phyloP scores from a whole-genome alignment of 1,139 yeast genomes.

The Arxiozyma slooffiae region DNA sequence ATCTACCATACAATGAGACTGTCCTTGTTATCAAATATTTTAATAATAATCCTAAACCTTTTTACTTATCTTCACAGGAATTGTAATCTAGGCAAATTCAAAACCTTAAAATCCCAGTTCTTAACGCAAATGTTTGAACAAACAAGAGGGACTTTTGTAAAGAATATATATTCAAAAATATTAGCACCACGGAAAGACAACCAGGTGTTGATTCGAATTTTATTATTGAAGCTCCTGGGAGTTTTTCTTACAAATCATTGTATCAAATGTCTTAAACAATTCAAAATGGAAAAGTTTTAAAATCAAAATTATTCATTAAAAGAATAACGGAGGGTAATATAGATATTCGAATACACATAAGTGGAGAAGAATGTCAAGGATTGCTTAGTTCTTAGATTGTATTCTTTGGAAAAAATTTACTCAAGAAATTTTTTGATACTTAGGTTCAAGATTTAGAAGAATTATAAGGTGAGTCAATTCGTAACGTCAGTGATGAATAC shows the following conservation, averaged over 20 bases:
- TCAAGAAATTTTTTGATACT: conserved; percentile 51
- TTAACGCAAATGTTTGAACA: conserved; percentile 60
- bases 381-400: conserved; percentile 87
- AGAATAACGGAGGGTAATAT: conserved; percentile 3
- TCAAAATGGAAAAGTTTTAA: conserved; percentile 44
- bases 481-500: conserved; percentile 36
- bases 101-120: conserved; percentile 73
- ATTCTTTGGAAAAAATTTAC: conserved; percentile 84
- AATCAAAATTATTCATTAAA: conserved; percentile 32
- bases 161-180: conserved; percentile 86
- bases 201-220: conserved; percentile 62
- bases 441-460: conserved; percentile 53
- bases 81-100: conserved; percentile 78
- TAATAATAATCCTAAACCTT: conserved; percentile 64
- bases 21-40: conserved; percentile 86
- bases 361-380: conserved; percentile 52
- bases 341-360: conserved; percentile 39
- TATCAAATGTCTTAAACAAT: conserved; percentile 55
- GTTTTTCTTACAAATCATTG: conserved; percentile 81
- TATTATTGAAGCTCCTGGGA: conserved; percentile 89
- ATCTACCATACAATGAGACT: conserved; percentile 88
- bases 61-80: conserved; percentile 74
- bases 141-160: conserved; percentile 44
- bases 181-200: conserved; percentile 79
- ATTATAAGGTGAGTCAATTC: conserved; percentile 18